Conservation (phyloP, 2,329 filamentous ascomycete species). For the Cercospora sesami region DNA sequence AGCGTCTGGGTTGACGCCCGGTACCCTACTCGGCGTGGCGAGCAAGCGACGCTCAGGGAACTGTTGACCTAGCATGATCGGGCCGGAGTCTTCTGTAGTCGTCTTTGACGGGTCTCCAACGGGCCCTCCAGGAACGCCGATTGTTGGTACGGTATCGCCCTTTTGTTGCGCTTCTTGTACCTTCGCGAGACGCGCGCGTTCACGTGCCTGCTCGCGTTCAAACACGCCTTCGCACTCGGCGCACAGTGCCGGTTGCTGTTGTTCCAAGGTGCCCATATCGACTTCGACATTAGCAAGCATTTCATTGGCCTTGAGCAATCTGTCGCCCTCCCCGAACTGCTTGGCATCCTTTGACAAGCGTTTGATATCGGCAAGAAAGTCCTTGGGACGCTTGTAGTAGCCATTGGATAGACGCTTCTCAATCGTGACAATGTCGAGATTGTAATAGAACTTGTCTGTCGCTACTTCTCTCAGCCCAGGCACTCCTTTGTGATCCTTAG, state of each 20-base stretch:
- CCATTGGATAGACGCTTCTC: slow-evolving; percentile 96
- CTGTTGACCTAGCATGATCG: slow-evolving; percentile 61
- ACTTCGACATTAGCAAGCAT: slow-evolving; percentile 91
- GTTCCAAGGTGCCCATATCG: slow-evolving; percentile 76
- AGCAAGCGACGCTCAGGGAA: slow-evolving; percentile 55
- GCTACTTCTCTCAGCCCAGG: slow-evolving; percentile 72
- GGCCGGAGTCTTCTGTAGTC: slow-evolving; percentile 48
- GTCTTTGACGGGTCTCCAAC: slow-evolving; percentile 44
- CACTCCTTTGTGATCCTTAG: slow-evolving; percentile 75
- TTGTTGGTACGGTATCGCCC: slow-evolving; percentile 53
- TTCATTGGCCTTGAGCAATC: slow-evolving; percentile 84
- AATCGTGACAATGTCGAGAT: slow-evolving; percentile 87
- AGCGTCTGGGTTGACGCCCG: slow-evolving; percentile 59
- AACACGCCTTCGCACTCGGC: slow-evolving; percentile 81
- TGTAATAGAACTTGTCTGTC: slow-evolving; percentile 88
- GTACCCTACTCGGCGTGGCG: slow-evolving; percentile 54
- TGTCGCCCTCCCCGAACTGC: slow-evolving; percentile 76
- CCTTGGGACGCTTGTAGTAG: slow-evolving; percentile 86
- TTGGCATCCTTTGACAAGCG: slow-evolving; percentile 81
- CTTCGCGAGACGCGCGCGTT: slow-evolving; percentile 48
- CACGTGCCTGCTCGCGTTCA: slow-evolving; percentile 67
- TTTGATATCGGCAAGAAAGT: slow-evolving; percentile 86
- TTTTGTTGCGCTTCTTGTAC: slow-evolving; percentile 63
- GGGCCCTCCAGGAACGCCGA: slow-evolving; percentile 42
- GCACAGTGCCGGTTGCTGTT: slow-evolving; percentile 61